These are phyloP conservation scores for Hygrocybe coccinea DNA, from an alignment of 768 basidiomycete species.

Conservation along the genomic window DNA sequence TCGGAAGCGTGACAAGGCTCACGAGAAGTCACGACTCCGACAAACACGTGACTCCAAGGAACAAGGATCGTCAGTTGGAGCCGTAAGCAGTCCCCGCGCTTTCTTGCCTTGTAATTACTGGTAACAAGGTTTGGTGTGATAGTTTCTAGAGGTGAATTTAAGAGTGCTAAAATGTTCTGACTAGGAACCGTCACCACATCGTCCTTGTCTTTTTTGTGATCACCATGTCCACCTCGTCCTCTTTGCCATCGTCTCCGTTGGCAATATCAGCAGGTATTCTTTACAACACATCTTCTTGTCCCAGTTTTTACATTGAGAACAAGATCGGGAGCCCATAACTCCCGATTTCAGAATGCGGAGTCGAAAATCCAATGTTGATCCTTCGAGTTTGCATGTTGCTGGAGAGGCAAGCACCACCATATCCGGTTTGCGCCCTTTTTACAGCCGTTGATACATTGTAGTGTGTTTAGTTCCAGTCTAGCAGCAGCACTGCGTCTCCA, in stretches of 20 bases:
- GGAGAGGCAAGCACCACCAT: constrained; percentile 10
- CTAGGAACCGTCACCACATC: no score
- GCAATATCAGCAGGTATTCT: constrained; percentile 13
- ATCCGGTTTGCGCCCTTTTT: neutral
- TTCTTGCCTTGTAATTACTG: no score
- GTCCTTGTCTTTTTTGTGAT: neutral
- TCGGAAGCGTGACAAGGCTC: neutral
- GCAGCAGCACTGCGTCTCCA: constrained; percentile 22
- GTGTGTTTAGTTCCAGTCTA: neutral
- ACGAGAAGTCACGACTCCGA: neutral
- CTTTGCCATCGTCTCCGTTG: constrained; percentile 16
- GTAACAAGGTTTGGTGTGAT: no score
- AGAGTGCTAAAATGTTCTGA: no score
- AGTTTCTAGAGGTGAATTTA: no score
- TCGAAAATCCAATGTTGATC: neutral
- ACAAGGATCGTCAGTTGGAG: no score
- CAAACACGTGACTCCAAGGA: constrained; percentile 24
- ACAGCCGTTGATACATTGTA: neutral
- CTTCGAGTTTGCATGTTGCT: constrained; percentile 1
- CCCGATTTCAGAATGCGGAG: neutral
- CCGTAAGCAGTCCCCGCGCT: no score
- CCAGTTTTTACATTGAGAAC: neutral
- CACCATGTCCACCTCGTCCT: constrained; percentile 11
- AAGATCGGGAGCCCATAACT: constrained; percentile 3
- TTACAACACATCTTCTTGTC: neutral